phyloP scores from a whole-genome alignment of 164 flowering plant species.

The Euptelea pleiosperma region DNA sequence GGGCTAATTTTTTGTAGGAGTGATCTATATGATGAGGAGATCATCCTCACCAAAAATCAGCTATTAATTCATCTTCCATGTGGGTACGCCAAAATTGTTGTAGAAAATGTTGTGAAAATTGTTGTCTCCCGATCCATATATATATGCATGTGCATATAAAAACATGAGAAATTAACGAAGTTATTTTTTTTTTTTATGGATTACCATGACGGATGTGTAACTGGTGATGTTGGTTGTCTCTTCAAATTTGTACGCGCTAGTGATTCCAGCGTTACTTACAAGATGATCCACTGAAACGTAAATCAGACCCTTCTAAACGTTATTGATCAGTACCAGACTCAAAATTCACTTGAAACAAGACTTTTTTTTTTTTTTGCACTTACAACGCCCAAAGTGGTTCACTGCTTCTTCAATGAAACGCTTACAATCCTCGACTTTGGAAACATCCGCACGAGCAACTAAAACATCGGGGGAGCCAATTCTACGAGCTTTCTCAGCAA shows the following conservation, averaged over 20 bases:
- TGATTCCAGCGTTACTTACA: constrained; percentile 60
- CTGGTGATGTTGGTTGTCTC: constrained; percentile 19
- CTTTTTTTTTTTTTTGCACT: constrained; percentile 10
- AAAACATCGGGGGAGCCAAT: constrained; percentile 53
- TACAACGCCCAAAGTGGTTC: constrained; percentile 46
- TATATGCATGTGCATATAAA: too few species aligned
- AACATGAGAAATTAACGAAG: not conserved
- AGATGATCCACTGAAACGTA: constrained; percentile 59
- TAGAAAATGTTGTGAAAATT: too few species aligned
- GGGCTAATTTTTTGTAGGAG: too few species aligned
- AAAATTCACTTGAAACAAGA: not conserved
- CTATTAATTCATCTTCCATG: too few species aligned
- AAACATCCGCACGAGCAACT: constrained; percentile 41
- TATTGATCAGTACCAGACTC: not conserved
- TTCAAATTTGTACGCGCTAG: constrained; percentile 32
- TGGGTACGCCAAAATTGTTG: too few species aligned
- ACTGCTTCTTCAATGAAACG: constrained; percentile 36
- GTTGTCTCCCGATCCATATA: too few species aligned
- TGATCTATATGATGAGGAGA: too few species aligned
- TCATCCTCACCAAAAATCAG: too few species aligned
- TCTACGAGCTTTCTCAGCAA: constrained; percentile 30
- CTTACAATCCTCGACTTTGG: constrained; percentile 40
- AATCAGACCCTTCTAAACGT: not conserved
- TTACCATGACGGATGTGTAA: constrained; percentile 42
- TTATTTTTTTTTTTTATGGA: too few species aligned